phyloP scores from a whole-genome alignment of 192 early-diverging fungal species.

The Coemansia sp. region DNA sequence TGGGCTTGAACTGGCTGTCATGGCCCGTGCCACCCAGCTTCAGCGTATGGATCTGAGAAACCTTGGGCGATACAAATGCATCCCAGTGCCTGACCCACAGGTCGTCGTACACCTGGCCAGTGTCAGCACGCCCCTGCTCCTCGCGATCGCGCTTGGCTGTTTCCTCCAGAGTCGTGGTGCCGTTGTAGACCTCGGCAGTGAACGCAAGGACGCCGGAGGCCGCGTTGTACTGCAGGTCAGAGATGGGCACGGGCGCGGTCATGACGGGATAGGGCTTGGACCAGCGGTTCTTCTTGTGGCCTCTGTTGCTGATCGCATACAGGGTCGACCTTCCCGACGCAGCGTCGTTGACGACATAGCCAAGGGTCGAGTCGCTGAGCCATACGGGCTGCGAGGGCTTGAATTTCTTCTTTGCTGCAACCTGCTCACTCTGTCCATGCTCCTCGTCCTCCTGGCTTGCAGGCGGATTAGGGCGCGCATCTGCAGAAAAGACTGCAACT shows the following conservation, averaged over 20 bases:
- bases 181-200: conserved; percentile 64
- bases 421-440: too few species aligned
- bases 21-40: conserved; percentile 25
- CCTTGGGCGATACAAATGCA: conserved; percentile 58
- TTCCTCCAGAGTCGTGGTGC: conserved; percentile 55
- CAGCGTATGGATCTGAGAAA: conserved; percentile 61
- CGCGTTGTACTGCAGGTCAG: conserved; percentile 58
- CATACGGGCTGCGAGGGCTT: conserved; percentile 49
- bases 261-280: conserved; percentile 49
- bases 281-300: conserved; percentile 42
- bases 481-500: conserved; percentile 18
- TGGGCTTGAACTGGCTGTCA: conserved; percentile 36
- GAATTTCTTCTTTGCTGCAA: background rate
- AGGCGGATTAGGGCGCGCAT: conserved; percentile 33
- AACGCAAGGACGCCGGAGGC: conserved; percentile 58
- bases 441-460: background rate
- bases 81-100: conserved; percentile 88
- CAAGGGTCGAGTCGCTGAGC: conserved; percentile 37
- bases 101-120: conserved; percentile 62
- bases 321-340: conserved; percentile 38
- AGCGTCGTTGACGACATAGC: conserved; percentile 28
- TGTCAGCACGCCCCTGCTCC: conserved; percentile 54
- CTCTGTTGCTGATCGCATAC: conserved; percentile 40
- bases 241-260: conserved; percentile 50
- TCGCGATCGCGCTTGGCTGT: conserved; percentile 56